Base-by-base conservation (phyloP, 2,329 filamentous ascomycete genomes). In the Neobulgaria alba region DNA sequence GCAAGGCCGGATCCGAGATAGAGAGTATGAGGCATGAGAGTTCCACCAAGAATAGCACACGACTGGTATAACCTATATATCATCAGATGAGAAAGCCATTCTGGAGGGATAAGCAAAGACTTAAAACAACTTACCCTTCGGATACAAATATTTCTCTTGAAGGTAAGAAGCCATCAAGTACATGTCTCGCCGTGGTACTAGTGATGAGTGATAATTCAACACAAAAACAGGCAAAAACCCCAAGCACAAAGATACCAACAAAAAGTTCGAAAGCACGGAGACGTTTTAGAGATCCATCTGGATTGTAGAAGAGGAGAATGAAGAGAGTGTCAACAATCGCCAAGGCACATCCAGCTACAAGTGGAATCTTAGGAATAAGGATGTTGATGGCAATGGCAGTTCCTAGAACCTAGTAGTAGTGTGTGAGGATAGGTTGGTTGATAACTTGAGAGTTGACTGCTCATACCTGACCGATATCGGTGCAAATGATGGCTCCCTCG, bases 21-120 rank as follows among this genome's bases (percentile, higher is more conserved):
- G 2, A 84, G 61, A 19, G 72, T 78, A 52, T 82, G 78, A 2
- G 78, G 78, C 78, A 82, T 82, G 16, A 82, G 77, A 0, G 82
- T 88, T 2, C 82, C 83, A 2, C 83, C 82, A 0, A 87, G 67
- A 42, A 88, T 86, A 33, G 82, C 82, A 47, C 82, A 87, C 1
- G 81, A 73, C 57, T 82, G 77, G 57, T 82, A 83, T 0, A 79
- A 54, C 20, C 66, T 58, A 30, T n/a, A 26, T 7, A 26, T 12
- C 23, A 12, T 7, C 12, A 29, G n/a, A 10, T 18, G 15, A 12
- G 14, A 9, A 18, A 36, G 9, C 10, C 19, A 12, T 36, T 18
- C n/a, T 18, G 10, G 3, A 20, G 10, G 18, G 10, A 20, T 18
- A 19, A 26, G 7, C 23, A 26, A 26, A 7, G 12, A 7, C 23